These are phyloP conservation scores for Penicillium arizonense DNA, from an alignment of 495 filamentous ascomycete species.

Conservation along the genomic window DNA sequence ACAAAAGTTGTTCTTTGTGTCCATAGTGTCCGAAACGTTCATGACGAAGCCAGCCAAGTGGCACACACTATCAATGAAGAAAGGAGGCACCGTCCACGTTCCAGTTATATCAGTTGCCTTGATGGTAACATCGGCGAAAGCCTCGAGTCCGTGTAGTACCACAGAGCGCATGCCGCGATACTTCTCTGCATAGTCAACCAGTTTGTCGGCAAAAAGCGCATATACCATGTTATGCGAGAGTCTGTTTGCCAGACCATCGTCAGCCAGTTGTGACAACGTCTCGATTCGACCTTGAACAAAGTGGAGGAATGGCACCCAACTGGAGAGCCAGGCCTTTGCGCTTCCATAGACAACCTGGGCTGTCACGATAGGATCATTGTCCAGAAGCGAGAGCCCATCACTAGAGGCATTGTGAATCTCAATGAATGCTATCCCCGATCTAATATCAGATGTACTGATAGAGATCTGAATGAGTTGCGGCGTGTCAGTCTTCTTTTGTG, in stretches of 20 bases:
- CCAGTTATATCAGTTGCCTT: neutral
- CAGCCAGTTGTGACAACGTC: constrained; percentile 18
- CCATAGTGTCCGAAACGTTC: constrained; percentile 48
- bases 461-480: too few species aligned
- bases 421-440: too few species aligned
- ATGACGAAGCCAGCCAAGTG: constrained; percentile 57
- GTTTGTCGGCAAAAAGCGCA: constrained; percentile 29
- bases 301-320: constrained; percentile 28
- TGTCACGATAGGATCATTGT: too few species aligned
- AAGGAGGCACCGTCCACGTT: constrained; percentile 16
- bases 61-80: constrained; percentile 49
- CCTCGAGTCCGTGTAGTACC: constrained; percentile 37
- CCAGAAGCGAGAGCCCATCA: too few species aligned
- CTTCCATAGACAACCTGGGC: too few species aligned
- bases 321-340: constrained; percentile 11
- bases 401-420: too few species aligned
- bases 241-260: constrained; percentile 20
- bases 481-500: too few species aligned
- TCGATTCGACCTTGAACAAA: constrained; percentile 32
- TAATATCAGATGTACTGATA: too few species aligned
- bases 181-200: constrained; percentile 37
- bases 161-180: constrained; percentile 41
- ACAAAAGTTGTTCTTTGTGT: constrained; percentile 47
- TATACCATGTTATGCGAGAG: constrained; percentile 30
- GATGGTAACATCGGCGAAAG: constrained; percentile 36